Conservation (phyloP, 345 rosid genomes). For the Stellera chamaejasme region DNA sequence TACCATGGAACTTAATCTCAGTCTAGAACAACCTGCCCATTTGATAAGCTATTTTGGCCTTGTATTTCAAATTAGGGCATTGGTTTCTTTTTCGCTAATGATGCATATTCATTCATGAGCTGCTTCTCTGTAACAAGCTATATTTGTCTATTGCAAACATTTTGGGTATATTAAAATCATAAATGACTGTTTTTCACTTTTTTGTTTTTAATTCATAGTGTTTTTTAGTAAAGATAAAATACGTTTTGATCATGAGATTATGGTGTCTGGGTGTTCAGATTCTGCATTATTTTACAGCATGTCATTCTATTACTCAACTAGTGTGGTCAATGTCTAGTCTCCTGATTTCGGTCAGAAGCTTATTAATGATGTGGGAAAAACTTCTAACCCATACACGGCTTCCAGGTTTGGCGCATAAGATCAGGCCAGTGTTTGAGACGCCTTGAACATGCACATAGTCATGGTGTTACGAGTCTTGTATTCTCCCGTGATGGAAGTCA, state of each 20-base stretch:
- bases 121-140: too few relatives aligned
- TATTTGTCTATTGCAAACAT: too few relatives aligned
- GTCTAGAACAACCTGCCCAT: too few relatives aligned
- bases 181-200: too few relatives aligned
- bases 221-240: neutral
- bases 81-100: too few relatives aligned
- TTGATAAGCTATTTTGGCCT: too few relatives aligned
- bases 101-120: too few relatives aligned
- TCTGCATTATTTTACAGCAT: neutral
- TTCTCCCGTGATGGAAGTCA: slow-evolving; percentile 99
- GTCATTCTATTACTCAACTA: neutral
- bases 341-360: neutral
- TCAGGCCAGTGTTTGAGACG: slow-evolving; percentile 94
- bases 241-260: slow-evolving; percentile 2
- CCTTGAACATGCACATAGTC: slow-evolving; percentile 88
- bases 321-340: slow-evolving; percentile 1
- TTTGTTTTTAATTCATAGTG: neutral
- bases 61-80: too few relatives aligned
- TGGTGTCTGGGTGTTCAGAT: neutral
- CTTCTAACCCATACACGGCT: slow-evolving; percentile 13
- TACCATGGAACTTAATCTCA: too few relatives aligned
- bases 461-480: slow-evolving; percentile 85
- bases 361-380: neutral
- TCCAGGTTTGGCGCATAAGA: slow-evolving; percentile 94
- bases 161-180: too few relatives aligned